Conservation (phyloP, 345 rosid species). For the Lepidium sativum region DNA sequence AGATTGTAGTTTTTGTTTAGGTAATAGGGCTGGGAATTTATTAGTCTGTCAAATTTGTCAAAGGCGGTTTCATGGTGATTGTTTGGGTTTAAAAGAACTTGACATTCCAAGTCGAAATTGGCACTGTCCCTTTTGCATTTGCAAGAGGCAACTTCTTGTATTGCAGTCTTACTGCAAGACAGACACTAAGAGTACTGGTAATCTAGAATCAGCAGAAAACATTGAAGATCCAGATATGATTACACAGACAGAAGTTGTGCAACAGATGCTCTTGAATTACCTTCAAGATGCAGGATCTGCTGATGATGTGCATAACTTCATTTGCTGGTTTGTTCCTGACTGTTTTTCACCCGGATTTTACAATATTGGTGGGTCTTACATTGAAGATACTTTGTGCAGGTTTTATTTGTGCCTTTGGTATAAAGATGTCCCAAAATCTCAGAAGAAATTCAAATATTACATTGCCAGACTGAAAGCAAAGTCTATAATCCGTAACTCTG, state of each 20-base stretch:
- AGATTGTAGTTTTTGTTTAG: slow-evolving; percentile 72
- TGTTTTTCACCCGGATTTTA: background rate
- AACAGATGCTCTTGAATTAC: slow-evolving; percentile 84
- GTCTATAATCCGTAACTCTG: slow-evolving; percentile 72
- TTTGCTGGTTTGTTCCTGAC: slow-evolving; percentile 63
- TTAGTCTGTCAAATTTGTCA: slow-evolving; percentile 73
- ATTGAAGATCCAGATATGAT: slow-evolving; percentile 37
- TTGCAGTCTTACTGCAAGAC: slow-evolving; percentile 69
- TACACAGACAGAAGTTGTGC: slow-evolving; percentile 62
- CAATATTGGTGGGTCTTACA: slow-evolving; percentile 20
- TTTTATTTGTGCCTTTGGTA: slow-evolving; percentile 88
- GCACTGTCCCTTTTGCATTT: slow-evolving; percentile 74
- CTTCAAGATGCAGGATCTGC: slow-evolving; percentile 77
- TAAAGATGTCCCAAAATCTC: slow-evolving; percentile 80
- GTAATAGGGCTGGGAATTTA: slow-evolving; percentile 52
- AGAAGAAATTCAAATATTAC: slow-evolving; percentile 55
- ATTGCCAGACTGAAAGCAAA: slow-evolving; percentile 80
- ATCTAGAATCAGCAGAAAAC: slow-evolving; percentile 26
- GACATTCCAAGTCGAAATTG: slow-evolving; percentile 61
- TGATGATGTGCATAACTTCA: slow-evolving; percentile 72
- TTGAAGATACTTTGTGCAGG: slow-evolving; percentile 45
- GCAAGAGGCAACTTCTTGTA: slow-evolving; percentile 80
- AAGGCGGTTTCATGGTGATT: slow-evolving; percentile 77
- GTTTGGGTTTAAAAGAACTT: slow-evolving; percentile 78
- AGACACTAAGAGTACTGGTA: slow-evolving; percentile 41